phyloP scores from a whole-genome alignment of 441 rosid species.

The Bocquillonia castaneifolia region DNA sequence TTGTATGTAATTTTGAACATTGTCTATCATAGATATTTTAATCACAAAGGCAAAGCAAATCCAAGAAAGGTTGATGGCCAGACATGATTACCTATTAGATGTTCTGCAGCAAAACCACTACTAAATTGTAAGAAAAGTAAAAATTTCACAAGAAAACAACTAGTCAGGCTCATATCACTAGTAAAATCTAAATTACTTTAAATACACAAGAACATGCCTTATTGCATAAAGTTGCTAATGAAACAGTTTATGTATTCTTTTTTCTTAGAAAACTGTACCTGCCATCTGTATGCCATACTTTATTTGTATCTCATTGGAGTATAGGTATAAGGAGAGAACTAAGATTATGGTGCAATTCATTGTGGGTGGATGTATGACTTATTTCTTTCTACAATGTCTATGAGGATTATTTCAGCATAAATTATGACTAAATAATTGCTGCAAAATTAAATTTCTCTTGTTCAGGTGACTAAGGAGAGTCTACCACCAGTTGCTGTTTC shows the following conservation, averaged over 20 bases:
- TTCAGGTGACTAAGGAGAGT: constrained; percentile 29
- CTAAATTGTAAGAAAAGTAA: not conserved
- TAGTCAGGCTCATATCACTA: not conserved
- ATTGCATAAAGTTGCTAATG: not conserved
- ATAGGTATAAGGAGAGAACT: not conserved
- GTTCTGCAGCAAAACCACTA: not conserved
- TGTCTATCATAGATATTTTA: not conserved
- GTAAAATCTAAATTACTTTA: not conserved
- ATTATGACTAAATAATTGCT: constrained; percentile 6
- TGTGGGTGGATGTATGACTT: not conserved
- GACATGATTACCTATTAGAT: not conserved
- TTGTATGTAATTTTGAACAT: not conserved
- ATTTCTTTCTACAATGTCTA: not conserved
- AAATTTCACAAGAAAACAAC: not conserved
- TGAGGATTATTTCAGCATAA: not conserved
- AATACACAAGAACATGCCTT: not conserved
- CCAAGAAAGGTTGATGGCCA: not conserved
- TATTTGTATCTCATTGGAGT: not conserved
- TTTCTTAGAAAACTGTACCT: constrained; percentile 2
- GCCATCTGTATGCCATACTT: not conserved
- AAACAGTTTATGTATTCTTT: not conserved
- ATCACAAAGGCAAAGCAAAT: not conserved
- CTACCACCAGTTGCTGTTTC: constrained; percentile 17
- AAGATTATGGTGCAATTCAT: not conserved
- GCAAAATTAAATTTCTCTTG: constrained; percentile 18